These are phyloP conservation scores for Colletotrichum shisoi DNA, from an alignment of 2,329 filamentous ascomycete genomes.

Conservation along the genomic window DNA sequence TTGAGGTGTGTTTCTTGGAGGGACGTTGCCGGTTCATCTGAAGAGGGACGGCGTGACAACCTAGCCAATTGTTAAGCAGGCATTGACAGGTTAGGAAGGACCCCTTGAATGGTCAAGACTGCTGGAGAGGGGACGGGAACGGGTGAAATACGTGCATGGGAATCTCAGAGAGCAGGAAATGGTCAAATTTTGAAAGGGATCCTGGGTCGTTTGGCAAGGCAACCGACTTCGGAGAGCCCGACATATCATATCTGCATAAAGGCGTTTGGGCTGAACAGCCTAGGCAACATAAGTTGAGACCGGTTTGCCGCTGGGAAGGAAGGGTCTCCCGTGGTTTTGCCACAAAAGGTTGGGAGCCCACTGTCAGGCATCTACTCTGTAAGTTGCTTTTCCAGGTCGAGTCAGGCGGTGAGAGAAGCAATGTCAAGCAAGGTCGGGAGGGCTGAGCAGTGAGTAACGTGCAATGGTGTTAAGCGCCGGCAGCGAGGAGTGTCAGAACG, in stretches of 20 bases:
- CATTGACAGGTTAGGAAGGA: slow-evolving; percentile 28
- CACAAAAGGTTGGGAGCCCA: slow-evolving; percentile 29
- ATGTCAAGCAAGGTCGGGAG: slow-evolving; percentile 9
- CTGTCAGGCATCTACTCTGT: slow-evolving; percentile 38
- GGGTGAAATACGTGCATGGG: slow-evolving; percentile 16
- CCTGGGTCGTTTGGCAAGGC: slow-evolving; percentile 1
- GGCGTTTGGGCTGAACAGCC: slow-evolving; percentile 19
- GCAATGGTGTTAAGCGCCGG: slow-evolving; percentile 15
- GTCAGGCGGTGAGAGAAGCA: slow-evolving; percentile 37
- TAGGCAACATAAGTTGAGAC: slow-evolving; percentile 27
- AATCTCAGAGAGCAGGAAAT: not conserved
- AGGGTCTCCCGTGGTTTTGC: slow-evolving; percentile 35
- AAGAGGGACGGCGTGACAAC: slow-evolving; percentile 10
- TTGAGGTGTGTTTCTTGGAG: slow-evolving; percentile 2
- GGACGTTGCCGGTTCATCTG: slow-evolving; percentile 24
- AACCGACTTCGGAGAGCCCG: slow-evolving; percentile 32
- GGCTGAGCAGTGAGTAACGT: not conserved
- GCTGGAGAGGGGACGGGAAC: not conserved
- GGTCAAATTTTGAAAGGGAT: not conserved
- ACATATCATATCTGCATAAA: slow-evolving; percentile 23
- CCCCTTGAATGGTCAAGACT: slow-evolving; percentile 10
- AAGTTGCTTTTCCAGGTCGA: slow-evolving; percentile 32
- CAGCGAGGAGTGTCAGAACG: not conserved
- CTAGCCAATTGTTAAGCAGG: slow-evolving; percentile 29
- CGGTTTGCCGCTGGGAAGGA: slow-evolving; percentile 27